Evolutionary conservation across 2,329 filamentous ascomycete genomes (phyloP).

Genomic region (Aureobasidium sp.): DNA sequence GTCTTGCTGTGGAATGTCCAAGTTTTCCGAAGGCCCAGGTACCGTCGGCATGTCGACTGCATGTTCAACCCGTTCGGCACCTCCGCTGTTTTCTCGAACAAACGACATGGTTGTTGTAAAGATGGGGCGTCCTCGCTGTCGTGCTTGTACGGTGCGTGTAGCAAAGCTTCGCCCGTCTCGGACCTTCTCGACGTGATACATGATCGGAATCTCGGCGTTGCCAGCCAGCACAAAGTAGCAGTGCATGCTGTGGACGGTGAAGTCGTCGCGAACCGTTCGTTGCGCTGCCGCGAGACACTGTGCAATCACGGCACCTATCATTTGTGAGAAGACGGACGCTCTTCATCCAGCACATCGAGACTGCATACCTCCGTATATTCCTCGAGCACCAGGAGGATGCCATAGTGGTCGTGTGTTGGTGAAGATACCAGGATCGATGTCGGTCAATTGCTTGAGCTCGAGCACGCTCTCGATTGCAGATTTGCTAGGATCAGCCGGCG

Average conservation of each 20-base stretch:
- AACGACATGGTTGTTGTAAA: constrained; percentile 96
- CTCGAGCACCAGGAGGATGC: constrained; percentile 86
- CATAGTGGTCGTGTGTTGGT: constrained; percentile 88
- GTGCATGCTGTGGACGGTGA: constrained; percentile 91
- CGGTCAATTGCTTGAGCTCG: constrained; percentile 71
- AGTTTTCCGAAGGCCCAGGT: constrained; percentile 34
- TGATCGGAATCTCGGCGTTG: constrained; percentile 72
- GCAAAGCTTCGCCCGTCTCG: constrained; percentile 84
- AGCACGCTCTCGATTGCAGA: constrained; percentile 83
- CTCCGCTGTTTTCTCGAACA: constrained; percentile 57
- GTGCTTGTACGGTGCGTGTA: constrained; percentile 90
- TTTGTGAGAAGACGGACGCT: not conserved
- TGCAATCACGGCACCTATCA: constrained; percentile 71
- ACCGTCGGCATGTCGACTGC: constrained; percentile 48
- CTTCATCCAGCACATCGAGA: not conserved
- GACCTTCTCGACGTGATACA: constrained; percentile 93
- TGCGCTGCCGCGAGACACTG: constrained; percentile 86
- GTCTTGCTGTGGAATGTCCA: constrained; percentile 26
- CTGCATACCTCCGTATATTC: constrained; percentile 72
- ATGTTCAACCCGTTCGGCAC: constrained; percentile 56
- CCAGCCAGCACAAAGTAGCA: constrained; percentile 97
- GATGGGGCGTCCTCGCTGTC: constrained; percentile 80
- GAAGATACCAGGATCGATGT: constrained; percentile 79
- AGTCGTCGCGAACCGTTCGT: constrained; percentile 72
- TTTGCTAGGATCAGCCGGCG: constrained; percentile 63